Evolutionary conservation across 1,284 basidiomycete genomes (phyloP).

Genomic region (Apiotrichum siamense): DNA sequence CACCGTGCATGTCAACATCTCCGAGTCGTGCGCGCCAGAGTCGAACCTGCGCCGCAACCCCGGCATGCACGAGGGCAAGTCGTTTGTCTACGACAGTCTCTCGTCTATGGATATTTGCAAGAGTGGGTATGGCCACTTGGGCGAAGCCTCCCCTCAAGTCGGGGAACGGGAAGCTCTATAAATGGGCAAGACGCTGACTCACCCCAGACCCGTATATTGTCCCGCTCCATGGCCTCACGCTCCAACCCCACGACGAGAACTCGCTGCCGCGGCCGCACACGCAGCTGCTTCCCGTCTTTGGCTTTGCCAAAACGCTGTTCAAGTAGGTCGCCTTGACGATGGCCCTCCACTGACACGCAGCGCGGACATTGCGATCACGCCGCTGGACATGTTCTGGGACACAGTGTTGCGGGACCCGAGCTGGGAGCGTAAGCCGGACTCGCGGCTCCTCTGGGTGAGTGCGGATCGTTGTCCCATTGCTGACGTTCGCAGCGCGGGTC

Average conservation of each 20-base stretch:
- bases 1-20: conserved; percentile 29
- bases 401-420: conserved; percentile 41
- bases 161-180: conserved; percentile 9
- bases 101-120: conserved; percentile 43
- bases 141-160: conserved; percentile 17
- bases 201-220: conserved; percentile 39
- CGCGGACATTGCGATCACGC: conserved; percentile 51
- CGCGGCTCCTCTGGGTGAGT: conserved; percentile 45
- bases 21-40: conserved; percentile 38
- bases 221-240: conserved; percentile 40
- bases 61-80: conserved; percentile 17
- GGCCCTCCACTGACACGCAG: conserved; percentile 16
- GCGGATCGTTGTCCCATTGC: conserved; percentile 16
- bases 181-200: background rate
- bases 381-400: conserved; percentile 50
- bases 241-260: conserved; percentile 38
- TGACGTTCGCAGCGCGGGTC: conserved; percentile 30
- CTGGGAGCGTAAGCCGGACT: conserved; percentile 48
- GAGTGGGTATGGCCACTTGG: too few relatives aligned
- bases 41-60: conserved; percentile 31
- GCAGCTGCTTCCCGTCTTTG: conserved; percentile 43
- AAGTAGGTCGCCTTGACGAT: conserved; percentile 22
- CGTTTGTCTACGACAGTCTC: conserved; percentile 41
- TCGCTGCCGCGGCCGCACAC: conserved; percentile 45
- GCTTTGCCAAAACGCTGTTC: conserved; percentile 44